Evolutionary conservation across 805 yeast genomes (phyloP).

Genomic region (Sugiyamaella americana): DNA sequence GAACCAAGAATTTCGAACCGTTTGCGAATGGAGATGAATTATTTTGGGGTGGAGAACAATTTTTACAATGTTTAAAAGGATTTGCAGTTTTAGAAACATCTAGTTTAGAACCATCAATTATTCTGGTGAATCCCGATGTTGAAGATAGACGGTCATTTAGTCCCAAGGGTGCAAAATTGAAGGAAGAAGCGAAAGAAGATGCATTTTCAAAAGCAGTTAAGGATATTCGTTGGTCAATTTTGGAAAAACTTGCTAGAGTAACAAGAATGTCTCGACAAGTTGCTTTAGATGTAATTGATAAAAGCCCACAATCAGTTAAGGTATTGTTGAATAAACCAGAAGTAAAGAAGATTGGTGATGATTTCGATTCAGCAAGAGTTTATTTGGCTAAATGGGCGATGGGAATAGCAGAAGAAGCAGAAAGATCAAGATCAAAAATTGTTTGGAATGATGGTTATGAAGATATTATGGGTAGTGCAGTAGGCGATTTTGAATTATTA

Average conservation of each 20-base stretch:
- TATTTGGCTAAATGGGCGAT: conserved; percentile 96
- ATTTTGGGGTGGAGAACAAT: conserved; percentile 90
- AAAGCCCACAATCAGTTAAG: conserved; percentile 51
- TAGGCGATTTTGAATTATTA: conserved; percentile 39
- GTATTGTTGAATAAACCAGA: conserved; percentile 68
- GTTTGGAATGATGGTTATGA: conserved; percentile 34
- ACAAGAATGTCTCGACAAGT: conserved; percentile 58
- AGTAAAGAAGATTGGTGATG: conserved; percentile 74
- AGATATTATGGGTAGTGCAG: conserved; percentile 26
- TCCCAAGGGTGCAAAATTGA: conserved; percentile 38
- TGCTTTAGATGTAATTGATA: conserved; percentile 54
- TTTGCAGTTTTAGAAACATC: conserved; percentile 62
- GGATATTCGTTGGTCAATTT: conserved; percentile 77
- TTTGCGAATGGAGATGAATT: conserved; percentile 48
- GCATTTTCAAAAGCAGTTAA: conserved; percentile 46
- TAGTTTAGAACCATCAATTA: conserved; percentile 63
- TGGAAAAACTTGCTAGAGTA: conserved; percentile 78
- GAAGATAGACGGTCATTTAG: conserved; percentile 57
- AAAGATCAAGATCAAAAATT: conserved; percentile 39
- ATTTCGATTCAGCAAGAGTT: conserved; percentile 86
- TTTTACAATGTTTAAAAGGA: conserved; percentile 48
- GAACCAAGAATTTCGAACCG: conserved; percentile 66
- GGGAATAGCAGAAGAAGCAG: conserved; percentile 88
- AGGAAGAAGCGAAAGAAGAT: conserved; percentile 23
- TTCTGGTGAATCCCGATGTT: conserved; percentile 71